A percentile compares a stretch with the other conserved stretches of the same genome.
Conservation (phyloP, 2,329 filamentous ascomycete genomes). For the Diaporthe longicolla region DNA sequence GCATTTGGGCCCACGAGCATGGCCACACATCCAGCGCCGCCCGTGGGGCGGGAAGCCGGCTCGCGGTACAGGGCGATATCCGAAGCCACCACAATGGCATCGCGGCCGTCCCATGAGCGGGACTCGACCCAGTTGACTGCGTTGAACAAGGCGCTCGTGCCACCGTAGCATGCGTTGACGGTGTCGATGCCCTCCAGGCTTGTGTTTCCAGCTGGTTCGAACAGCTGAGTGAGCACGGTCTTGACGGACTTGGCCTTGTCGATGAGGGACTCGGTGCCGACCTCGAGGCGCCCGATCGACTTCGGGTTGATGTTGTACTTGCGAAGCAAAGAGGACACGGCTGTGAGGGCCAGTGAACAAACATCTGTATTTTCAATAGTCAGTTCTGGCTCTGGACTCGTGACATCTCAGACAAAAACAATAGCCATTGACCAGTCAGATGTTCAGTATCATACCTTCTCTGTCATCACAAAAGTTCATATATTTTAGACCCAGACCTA, state of each 20-base stretch:
- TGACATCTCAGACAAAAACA: not conserved
- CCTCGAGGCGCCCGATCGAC: constrained; percentile 84
- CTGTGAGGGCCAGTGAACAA: constrained; percentile 87
- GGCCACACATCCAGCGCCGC: constrained; percentile 84
- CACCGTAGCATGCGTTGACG: constrained; percentile 88
- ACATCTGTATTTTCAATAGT: constrained; percentile 71
- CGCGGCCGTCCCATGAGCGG: constrained; percentile 86
- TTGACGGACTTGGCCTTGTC: constrained; percentile 95
- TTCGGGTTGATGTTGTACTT: constrained; percentile 87
- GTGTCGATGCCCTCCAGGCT: constrained; percentile 88
- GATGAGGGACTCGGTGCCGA: constrained; percentile 87
- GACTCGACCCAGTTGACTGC: constrained; percentile 88
- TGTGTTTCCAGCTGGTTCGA: constrained; percentile 77
- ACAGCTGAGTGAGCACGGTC: constrained; percentile 89
- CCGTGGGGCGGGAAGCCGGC: constrained; percentile 84
- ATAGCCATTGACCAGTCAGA: not conserved
- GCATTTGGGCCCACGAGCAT: constrained; percentile 85
- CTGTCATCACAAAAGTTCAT: constrained; percentile 94
- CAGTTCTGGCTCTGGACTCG: not conserved
- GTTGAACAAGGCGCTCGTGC: constrained; percentile 89
- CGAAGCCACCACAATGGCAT: constrained; percentile 84
- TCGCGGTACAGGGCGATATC: constrained; percentile 91
- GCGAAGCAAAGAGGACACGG: constrained; percentile 80
- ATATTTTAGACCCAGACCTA: constrained; percentile 90
- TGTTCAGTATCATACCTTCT: constrained; percentile 72